A percentile compares a stretch with the other conserved stretches of the same genome.
Evolutionary conservation across 208 protist species (phyloP).

Genomic region (Leishmania braziliensis): DNA sequence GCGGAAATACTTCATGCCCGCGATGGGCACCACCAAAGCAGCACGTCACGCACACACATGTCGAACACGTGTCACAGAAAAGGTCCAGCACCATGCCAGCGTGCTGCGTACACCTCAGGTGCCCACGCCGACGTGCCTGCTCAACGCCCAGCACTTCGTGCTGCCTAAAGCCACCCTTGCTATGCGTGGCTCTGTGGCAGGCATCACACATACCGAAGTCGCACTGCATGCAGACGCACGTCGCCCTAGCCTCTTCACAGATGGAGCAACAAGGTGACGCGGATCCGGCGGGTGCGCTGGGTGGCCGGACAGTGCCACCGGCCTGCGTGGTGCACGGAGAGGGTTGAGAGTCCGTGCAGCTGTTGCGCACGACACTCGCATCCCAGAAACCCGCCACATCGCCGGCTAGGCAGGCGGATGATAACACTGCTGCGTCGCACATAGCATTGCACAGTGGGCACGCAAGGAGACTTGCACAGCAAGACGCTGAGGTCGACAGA

Average conservation of each 20-base stretch:
- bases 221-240: conserved; percentile 63
- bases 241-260: conserved; percentile 53
- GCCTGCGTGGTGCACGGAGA: neutral
- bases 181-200: conserved; percentile 54
- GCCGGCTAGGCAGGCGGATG: neutral
- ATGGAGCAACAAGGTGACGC: conserved; percentile 43
- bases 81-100: conserved; percentile 56
- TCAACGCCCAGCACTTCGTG: conserved; percentile 57
- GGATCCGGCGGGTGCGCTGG: neutral
- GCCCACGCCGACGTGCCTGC: conserved; percentile 27
- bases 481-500: neutral
- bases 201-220: conserved; percentile 67
- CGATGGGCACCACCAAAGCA: conserved; percentile 74
- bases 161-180: conserved; percentile 56
- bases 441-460: conserved; percentile 19
- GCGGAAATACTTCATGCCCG: conserved; percentile 54
- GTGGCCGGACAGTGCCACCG: neutral
- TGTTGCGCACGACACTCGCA: conserved; percentile 12
- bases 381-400: neutral
- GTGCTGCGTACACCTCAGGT: conserved; percentile 44
- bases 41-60: conserved; percentile 66
- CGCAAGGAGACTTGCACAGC: neutral
- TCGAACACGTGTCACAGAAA: conserved; percentile 66
- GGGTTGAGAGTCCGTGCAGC: conserved; percentile 11
- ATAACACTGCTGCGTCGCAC: neutral